Base-by-base conservation (phyloP, 768 basidiomycete species). In the Tricholoma hemisulphureum region DNA sequence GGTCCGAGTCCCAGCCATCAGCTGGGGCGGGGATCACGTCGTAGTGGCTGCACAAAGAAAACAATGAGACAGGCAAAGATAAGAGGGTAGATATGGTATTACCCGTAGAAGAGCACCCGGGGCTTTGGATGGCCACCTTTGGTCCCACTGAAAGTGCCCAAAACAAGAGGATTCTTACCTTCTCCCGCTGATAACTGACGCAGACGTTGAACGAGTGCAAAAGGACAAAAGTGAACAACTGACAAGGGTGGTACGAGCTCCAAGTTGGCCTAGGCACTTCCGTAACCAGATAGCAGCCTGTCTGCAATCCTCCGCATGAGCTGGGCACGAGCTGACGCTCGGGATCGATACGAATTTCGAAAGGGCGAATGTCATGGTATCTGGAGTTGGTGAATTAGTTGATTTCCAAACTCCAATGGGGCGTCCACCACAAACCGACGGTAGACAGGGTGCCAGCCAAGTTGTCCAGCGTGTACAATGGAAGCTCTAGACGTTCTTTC, bases 241-340 rank as follows among this genome's bases (percentile, higher is more conserved):
- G 54, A 93, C 91, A 45, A 98, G 75, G 8, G 80, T 76, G 0
- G 94, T 83, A 34, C 88, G 82, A 2, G 95, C 95, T 14, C 97
- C 97, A 18, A 98, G 81, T 69, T 96, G 92, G 1, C 80, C 80
- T 14, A 99, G 75, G 64, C 92, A 92, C 63, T 93, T 94, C 67
- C 89, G 89, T 56, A 98, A 73, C 87, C 94, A 95, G 43, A 95
- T 88, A 5, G 94, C 95, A 1, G 93, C 91, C 68, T 98, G 96
- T 53, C 94, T 83, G 68, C 97, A 99, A 68, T 95, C 89, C 69
- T 93, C 93, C 55, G 84, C 80, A 67, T 90, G 84, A 1, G 73
- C 67, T 1, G 83, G 79, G 56, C 79, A 78, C 49, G 81, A 84
- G 65, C 92, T 94, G 51, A 99, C 82, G 45, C 94, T 96, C 1